Evolutionary conservation across 2,329 filamentous ascomycete genomes (phyloP), one percentile per base, ranked within the genome.

Genomic region (Aureobasidium sp.): DNA sequence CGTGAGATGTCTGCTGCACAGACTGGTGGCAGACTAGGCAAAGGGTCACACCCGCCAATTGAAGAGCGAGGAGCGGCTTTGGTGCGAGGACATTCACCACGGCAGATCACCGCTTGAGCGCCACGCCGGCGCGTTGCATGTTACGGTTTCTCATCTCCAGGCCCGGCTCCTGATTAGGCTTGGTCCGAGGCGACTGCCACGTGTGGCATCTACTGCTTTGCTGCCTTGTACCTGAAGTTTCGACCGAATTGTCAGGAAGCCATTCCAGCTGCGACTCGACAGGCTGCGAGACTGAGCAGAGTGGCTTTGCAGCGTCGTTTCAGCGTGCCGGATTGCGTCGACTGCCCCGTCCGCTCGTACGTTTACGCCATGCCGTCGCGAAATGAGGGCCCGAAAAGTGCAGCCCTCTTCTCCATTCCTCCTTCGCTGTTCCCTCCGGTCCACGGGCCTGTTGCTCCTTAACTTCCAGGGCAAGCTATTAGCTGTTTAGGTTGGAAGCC

Each of bases 1-100:
- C 52, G 52, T 56, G 42, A 58, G 58, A 54, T 37, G 52, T 24
- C 31, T 61, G 31, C 60, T 54, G 60, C 60, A 61, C 60, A 61
- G 49, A 54, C 60, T 48, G 40, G 60, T 31, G 31, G 37, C 29
- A 45, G 49, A 53, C 42, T 48, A 24, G 48, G 31, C 33, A 40
- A 22, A 39, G 42, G 8, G 29, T 15, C 40, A n/a, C 35, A 17
- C 33, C 49, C 50, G 49, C 50, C 50, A 61, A 61, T 61, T 19
- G 29, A 22, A 49, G 40, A 37, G 9, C 31, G 24, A 54, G 50
- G 49, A 48, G 33, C 31, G 31, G 2, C 5, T 44, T 14, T 40
- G 27, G 40, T 61, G 40, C 49, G 27, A 39, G 17, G 58, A 47
- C 29, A 29, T 12, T 37, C 27, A 31, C 58, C 47, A 42, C 49